These are phyloP conservation scores for Aureobasidium sp. DNA, from an alignment of 2,329 filamentous ascomycete species.

Conservation along the genomic window DNA sequence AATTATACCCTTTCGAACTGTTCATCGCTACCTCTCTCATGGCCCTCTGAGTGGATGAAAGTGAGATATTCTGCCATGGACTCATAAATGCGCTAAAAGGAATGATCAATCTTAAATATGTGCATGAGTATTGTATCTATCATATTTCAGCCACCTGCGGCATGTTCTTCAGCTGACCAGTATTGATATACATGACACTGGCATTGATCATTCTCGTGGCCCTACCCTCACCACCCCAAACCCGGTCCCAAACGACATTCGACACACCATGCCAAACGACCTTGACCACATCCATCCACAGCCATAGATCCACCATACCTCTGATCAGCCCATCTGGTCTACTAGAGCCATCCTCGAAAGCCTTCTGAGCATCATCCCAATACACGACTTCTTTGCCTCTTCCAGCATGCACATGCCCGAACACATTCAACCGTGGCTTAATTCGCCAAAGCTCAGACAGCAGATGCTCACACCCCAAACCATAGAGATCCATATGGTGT, in stretches of 20 bases:
- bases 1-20: constrained; percentile 7
- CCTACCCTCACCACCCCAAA: constrained; percentile 49
- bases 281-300: constrained; percentile 47
- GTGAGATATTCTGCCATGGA: too few relatives aligned
- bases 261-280: constrained; percentile 47
- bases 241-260: constrained; percentile 52
- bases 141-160: constrained; percentile 33
- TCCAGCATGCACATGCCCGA: constrained; percentile 76
- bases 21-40: not conserved
- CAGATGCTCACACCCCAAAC: constrained; percentile 52
- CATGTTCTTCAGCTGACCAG: constrained; percentile 41
- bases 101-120: too few relatives aligned
- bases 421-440: constrained; percentile 69
- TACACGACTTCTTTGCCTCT: constrained; percentile 62
- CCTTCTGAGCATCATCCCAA: constrained; percentile 66
- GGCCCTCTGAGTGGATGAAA: not conserved
- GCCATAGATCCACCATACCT: constrained; percentile 31
- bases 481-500: constrained; percentile 57
- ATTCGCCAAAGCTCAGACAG: constrained; percentile 67
- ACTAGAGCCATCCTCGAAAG: constrained; percentile 59
- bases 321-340: constrained; percentile 32
- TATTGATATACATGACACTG: constrained; percentile 45
- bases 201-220: constrained; percentile 51
- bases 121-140: not conserved
- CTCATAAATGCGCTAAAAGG: not conserved